A percentile compares a stretch with the other conserved stretches of the same genome.
phyloP scores from a whole-genome alignment of 208 protist species.

The Vickermania ingenoplastis region DNA sequence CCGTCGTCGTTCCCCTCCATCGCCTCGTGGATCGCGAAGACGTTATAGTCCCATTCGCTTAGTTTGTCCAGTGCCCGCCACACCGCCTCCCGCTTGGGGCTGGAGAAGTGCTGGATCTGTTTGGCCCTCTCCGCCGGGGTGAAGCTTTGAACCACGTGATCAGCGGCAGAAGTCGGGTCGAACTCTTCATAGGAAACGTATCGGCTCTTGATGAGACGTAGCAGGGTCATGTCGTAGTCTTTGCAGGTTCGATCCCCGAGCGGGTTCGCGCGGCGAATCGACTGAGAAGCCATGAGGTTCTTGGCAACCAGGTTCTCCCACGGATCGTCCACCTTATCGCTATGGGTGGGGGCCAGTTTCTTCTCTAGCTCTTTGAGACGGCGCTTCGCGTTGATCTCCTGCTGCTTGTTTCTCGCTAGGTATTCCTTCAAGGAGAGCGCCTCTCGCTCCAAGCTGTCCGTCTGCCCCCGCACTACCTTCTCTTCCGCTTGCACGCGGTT shows the following conservation, averaged over 20 bases:
- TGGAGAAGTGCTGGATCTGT: conserved; percentile 21
- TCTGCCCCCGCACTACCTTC: conserved; percentile 18
- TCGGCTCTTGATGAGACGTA: conserved; percentile 81
- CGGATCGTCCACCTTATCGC: conserved; percentile 21
- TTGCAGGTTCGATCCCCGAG: conserved; percentile 62
- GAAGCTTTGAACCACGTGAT: conserved; percentile 65
- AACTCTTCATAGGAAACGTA: conserved; percentile 43
- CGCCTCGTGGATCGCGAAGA: conserved; percentile 69
- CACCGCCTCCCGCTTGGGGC: conserved; percentile 26
- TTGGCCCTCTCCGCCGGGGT: conserved; percentile 31
- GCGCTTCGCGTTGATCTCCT: conserved; percentile 30
- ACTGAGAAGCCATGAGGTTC: conserved; percentile 13
- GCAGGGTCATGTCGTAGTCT: conserved; percentile 56
- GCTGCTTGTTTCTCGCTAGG: conserved; percentile 35
- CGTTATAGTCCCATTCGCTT: conserved; percentile 81
- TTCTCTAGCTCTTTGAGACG: conserved; percentile 53
- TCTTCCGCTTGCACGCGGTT: conserved; percentile 22
- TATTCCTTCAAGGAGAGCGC: conserved; percentile 58
- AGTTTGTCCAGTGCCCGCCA: conserved; percentile 64
- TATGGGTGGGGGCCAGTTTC: conserved; percentile 21
- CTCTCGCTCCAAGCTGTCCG: conserved; percentile 56
- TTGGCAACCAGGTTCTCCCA: conserved; percentile 35
- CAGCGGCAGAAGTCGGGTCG: conserved; percentile 23
- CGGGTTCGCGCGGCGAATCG: conserved; percentile 41
- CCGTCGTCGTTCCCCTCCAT: conserved; percentile 73